Evolutionary conservation across 257 asterid genomes (phyloP), one percentile per base, ranked within the genome.

Genomic region (Thymus mandschuricus): DNA sequence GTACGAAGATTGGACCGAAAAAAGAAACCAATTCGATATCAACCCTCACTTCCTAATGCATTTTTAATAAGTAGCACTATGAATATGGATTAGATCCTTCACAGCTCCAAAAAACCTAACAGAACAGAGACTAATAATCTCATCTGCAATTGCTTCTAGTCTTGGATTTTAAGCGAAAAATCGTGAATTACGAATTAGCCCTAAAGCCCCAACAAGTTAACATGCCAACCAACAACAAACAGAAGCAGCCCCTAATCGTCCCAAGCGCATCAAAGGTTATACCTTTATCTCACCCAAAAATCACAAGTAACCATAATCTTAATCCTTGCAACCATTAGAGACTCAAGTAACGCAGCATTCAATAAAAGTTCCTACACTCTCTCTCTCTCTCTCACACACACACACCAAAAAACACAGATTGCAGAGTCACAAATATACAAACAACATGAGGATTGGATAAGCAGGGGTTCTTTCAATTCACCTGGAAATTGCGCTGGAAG

Each of bases 401-500:
- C 21, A 21, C 21, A 21, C 21, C 21, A 21, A 21, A 21, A 21
- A 21, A 21, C 21, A 21, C 21, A 21, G 21, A 21, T 21, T 21
- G 21, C 21, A 21, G 21, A 21, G 21, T 21, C 43, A 43, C 12
- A 10, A 34, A 8, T 33, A 5, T 30, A 38, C 8, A 50, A 43
- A 15, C 12, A 56, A 35, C n/a, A 15, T 3, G 6, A 49, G 27
- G 75, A 35, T 43, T 11, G 35, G 41, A 34, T 34, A 43, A 41
- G 27, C 8, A 49, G 65, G 21, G 45, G 43, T 31, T 66, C 1
- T 38, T 43, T 27, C 13, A 71, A 45, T 64, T 54, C 49, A 91
- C 98, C 96, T 94, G 96, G 76, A 78, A 88, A 68, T 94, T 93
- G 68, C 99, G 96, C 88, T 94, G 98, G 88, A 94, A 94, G 84